These are phyloP conservation scores for Vicia villosa DNA, from an alignment of 306 rosid genomes.

Conservation along the genomic window DNA sequence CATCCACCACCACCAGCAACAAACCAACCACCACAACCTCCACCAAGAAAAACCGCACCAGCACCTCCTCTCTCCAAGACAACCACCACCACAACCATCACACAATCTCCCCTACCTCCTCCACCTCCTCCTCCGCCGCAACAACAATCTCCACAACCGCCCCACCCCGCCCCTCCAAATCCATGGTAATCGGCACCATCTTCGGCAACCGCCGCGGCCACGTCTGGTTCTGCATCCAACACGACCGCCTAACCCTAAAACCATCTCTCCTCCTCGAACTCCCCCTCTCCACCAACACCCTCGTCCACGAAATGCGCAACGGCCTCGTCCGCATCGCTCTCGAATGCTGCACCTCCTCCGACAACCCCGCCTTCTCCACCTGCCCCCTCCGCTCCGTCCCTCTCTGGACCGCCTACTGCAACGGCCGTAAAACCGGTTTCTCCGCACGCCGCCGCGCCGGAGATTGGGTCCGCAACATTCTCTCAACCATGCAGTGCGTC, in stretches of 20 bases:
- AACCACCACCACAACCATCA: too few relatives aligned
- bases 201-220: constrained; percentile 86
- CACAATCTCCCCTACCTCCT: neutral
- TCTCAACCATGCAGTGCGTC: constrained; percentile 77
- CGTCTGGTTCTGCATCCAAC: constrained; percentile 85
- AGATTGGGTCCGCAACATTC: constrained; percentile 54
- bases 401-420: constrained; percentile 70
- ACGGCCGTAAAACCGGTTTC: constrained; percentile 69
- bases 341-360: constrained; percentile 50
- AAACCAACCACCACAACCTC: neutral
- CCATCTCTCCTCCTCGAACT: constrained; percentile 80
- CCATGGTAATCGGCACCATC: constrained; percentile 88
- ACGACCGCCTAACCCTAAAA: constrained; percentile 59
- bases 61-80: constrained; percentile 53
- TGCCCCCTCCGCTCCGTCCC: constrained; percentile 75
- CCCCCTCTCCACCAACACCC: constrained; percentile 66
- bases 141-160: neutral
- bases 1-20: constrained; percentile 31
- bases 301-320: constrained; percentile 81
- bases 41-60: constrained; percentile 68
- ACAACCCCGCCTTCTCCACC: constrained; percentile 23
- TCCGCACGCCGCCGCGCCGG: constrained; percentile 60
- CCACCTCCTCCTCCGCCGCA: constrained; percentile 47
- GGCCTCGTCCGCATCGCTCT: constrained; percentile 86
- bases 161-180: constrained; percentile 62